Conservation (phyloP, 768 basidiomycete genomes). For the Megacollybia marginata region DNA sequence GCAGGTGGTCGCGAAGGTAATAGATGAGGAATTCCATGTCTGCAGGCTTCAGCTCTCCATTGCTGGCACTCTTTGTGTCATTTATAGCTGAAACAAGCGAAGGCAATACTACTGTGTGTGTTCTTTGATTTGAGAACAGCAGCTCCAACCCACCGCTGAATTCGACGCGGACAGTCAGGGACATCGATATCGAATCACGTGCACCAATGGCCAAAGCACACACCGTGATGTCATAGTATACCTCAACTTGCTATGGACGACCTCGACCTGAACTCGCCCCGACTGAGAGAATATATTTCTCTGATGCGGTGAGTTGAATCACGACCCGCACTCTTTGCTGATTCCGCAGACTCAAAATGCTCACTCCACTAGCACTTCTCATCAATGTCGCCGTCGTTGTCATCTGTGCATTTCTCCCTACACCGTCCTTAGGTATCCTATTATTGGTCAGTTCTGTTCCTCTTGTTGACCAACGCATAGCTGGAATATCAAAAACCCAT, state of each 20-base stretch:
- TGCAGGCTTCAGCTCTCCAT: constrained; percentile 28
- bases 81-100: constrained; percentile 30
- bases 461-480: constrained; percentile 19
- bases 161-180: constrained; percentile 52
- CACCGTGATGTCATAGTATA: too few relatives aligned
- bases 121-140: constrained; percentile 66
- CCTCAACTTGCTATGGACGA: too few relatives aligned
- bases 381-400: constrained; percentile 69
- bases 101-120: constrained; percentile 52
- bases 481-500: constrained; percentile 41
- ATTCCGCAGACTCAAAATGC: constrained; percentile 60
- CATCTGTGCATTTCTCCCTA: constrained; percentile 61
- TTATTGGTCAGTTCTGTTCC: not conserved
- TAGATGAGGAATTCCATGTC: constrained; percentile 75
- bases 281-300: constrained; percentile 56
- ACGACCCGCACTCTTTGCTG: not conserved
- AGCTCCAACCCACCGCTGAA: constrained; percentile 86
- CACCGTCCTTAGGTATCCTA: constrained; percentile 50
- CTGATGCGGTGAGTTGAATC: constrained; percentile 42
- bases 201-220: too few relatives aligned
- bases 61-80: constrained; percentile 13
- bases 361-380: constrained; percentile 79
- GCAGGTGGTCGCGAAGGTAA: constrained; percentile 66
- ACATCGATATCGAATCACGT: not conserved
- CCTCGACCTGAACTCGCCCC: constrained; percentile 25